A percentile compares a stretch with the other conserved stretches of the same genome.
These are phyloP conservation scores for Graphilbum fragrans DNA, from an alignment of 2,329 filamentous ascomycete genomes.

Conservation along the genomic window DNA sequence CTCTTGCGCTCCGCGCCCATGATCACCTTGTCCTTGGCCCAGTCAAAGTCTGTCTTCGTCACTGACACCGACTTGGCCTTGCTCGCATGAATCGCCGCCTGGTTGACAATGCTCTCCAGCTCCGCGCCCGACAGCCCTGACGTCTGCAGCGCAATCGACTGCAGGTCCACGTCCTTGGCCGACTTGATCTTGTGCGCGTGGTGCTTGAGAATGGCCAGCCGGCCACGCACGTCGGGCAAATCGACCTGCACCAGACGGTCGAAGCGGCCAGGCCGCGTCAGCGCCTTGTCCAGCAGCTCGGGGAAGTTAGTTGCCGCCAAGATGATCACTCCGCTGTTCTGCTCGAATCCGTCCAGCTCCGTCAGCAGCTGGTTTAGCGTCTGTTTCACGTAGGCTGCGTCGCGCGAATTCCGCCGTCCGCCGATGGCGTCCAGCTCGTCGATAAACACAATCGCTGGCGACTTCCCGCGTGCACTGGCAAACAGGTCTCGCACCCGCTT, in stretches of 20 bases:
- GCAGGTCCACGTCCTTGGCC: slow-evolving; percentile 66
- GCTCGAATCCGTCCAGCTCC: slow-evolving; percentile 92
- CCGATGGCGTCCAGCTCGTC: slow-evolving; percentile 90
- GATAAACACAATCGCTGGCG: slow-evolving; percentile 60
- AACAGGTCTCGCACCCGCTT: slow-evolving; percentile 67
- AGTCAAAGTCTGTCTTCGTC: slow-evolving; percentile 73
- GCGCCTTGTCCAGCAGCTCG: slow-evolving; percentile 83
- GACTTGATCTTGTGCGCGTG: slow-evolving; percentile 87
- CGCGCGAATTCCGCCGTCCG: slow-evolving; percentile 81
- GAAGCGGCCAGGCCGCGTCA: slow-evolving; percentile 89
- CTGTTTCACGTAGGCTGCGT: slow-evolving; percentile 92
- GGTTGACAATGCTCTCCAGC: slow-evolving; percentile 92
- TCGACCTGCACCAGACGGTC: slow-evolving; percentile 84
- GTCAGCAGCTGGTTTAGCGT: slow-evolving; percentile 95
- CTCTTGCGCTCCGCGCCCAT: slow-evolving; percentile 91
- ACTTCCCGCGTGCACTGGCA: slow-evolving; percentile 20
- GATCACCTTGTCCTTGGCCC: slow-evolving; percentile 96
- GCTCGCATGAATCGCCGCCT: slow-evolving; percentile 89
- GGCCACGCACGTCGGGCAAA: slow-evolving; percentile 84
- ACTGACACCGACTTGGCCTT: slow-evolving; percentile 70
- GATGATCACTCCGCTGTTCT: slow-evolving; percentile 89
- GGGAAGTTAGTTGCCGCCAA: slow-evolving; percentile 95
- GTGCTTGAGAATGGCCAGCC: slow-evolving; percentile 84
- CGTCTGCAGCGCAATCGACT: slow-evolving; percentile 74
- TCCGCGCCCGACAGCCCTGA: slow-evolving; percentile 91